Conservation (phyloP, 768 basidiomycete species). For the Amylocystis lapponica region DNA sequence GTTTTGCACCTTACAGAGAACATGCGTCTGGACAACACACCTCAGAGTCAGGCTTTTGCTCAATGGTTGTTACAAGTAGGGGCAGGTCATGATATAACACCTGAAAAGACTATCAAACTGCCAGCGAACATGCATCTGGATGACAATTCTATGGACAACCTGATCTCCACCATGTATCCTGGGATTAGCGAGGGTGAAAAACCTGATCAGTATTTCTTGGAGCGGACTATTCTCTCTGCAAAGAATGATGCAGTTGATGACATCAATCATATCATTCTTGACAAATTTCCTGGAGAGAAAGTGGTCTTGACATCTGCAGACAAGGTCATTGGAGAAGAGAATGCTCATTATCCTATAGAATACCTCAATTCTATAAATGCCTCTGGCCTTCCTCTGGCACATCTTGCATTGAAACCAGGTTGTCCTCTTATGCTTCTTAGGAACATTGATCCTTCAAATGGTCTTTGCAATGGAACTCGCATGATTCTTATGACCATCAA, state of each 20-base stretch:
- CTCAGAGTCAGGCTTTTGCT: slow-evolving; percentile 3
- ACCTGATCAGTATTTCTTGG: slow-evolving; percentile 28
- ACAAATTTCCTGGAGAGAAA: slow-evolving; percentile 14
- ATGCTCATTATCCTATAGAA: slow-evolving; percentile 30
- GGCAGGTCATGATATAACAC: slow-evolving; percentile 3
- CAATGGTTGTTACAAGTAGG: slow-evolving; percentile 13
- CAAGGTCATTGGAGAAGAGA: slow-evolving; percentile 16
- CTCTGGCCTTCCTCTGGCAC: slow-evolving; percentile 32
- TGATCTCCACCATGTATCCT: slow-evolving; percentile 2
- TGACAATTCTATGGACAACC: neutral
- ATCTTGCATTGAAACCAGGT: slow-evolving; percentile 9
- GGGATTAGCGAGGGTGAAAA: neutral
- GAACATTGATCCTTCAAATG: slow-evolving; percentile 32
- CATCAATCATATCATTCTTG: slow-evolving; percentile 22
- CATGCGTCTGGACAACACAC: neutral
- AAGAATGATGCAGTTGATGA: slow-evolving; percentile 32
- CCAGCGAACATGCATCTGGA: neutral
- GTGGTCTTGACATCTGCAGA: slow-evolving; percentile 17
- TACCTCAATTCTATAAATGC: slow-evolving; percentile 33
- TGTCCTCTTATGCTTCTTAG: slow-evolving; percentile 37
- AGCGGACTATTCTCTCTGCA: slow-evolving; percentile 30
- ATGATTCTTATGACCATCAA: slow-evolving; percentile 22
- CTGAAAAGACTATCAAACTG: slow-evolving; percentile 1
- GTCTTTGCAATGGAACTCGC: slow-evolving; percentile 34
- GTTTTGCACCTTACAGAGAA: neutral